Base-by-base conservation (phyloP, 2,329 filamentous ascomycete genomes). In the Coniella vitis region DNA sequence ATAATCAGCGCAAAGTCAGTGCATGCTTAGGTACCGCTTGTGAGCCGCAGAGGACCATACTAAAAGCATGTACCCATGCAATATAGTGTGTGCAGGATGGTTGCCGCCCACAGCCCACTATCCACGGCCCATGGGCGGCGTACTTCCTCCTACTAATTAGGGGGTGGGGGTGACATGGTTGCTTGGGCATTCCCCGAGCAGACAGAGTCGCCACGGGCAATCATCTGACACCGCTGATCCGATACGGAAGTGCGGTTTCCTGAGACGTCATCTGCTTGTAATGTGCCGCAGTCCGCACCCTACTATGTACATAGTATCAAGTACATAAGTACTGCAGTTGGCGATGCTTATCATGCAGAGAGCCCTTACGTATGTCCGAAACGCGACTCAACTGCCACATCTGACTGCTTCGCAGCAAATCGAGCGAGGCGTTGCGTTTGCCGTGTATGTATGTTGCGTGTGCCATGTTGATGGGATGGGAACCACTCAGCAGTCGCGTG, bases 1-100 rank as follows among this genome's bases (percentile, higher is more conserved):
- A 47, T 47, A 47, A 47, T 47, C 45, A 34, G 42, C 36, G 16
- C 20, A 21, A 38, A 21, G 13, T 14, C 37, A 25, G 37, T n/a
- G 20, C n/a, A n/a, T n/a, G n/a, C n/a, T n/a, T n/a, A n/a, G n/a
- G n/a, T n/a, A n/a, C n/a, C n/a, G n/a, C n/a, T n/a, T n/a, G n/a
- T n/a, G n/a, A n/a, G n/a, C n/a, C n/a, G 16, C 16, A 38, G 36
- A 12, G 8, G 8, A 14, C 4, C 16, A 19, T 12, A 19, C 17
- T 38, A 38, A 39, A n/a, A 21, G 20, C 17, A 21, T n/a, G 13
- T 39, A 39, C 13, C n/a, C 7, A 4, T 25, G 38, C 21, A 41
- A n/a, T 14, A 16, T 16, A 16, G 34, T 36, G 34, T 13, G 5
- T 36, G 34, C 20, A 13, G 13, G 20, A 17, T 40, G n/a, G n/a